phyloP scores from a whole-genome alignment of 176 grass and related monocot genomes.

The Puccinellia tenuiflora region DNA sequence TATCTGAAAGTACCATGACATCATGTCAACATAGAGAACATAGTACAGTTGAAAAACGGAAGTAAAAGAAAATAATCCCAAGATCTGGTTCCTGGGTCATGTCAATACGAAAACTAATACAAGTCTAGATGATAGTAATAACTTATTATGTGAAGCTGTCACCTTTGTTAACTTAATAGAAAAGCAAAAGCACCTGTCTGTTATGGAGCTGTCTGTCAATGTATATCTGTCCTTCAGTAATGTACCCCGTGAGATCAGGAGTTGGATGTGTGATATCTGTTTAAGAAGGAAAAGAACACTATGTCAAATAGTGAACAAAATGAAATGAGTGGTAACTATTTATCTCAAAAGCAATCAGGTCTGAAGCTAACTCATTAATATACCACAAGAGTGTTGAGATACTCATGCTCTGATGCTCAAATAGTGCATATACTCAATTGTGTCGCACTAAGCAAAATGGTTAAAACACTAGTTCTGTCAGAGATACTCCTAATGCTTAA shows the following conservation, averaged over 20 bases:
- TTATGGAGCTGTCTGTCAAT: slow-evolving; percentile 96
- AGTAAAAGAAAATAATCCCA: neutral
- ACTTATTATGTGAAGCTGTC: neutral
- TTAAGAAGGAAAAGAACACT: neutral
- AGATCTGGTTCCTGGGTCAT: neutral
- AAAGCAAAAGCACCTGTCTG: slow-evolving; percentile 65
- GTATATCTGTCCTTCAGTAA: slow-evolving; percentile 99
- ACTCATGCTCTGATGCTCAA: neutral
- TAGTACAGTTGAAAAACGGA: neutral
- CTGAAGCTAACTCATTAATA: neutral
- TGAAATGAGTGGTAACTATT: neutral
- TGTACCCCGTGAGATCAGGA: slow-evolving; percentile 98
- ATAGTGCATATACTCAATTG: neutral
- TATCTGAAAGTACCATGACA: slow-evolving; percentile 64
- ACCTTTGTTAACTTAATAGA: neutral
- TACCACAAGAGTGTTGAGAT: neutral
- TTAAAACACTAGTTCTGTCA: neutral
- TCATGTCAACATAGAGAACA: slow-evolving; percentile 1
- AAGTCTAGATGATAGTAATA: neutral
- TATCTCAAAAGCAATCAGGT: slow-evolving; percentile 5
- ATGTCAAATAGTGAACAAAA: neutral
- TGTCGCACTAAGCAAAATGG: neutral
- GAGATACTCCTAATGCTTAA: too few relatives aligned
- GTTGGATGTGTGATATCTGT: slow-evolving; percentile 99
- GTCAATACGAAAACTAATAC: neutral